Percentiles rank a stretch among this genome's conserved stretches.
phyloP scores from a whole-genome alignment of 2,329 filamentous ascomycete species.

The Tolypocladium cylindrosporum region DNA sequence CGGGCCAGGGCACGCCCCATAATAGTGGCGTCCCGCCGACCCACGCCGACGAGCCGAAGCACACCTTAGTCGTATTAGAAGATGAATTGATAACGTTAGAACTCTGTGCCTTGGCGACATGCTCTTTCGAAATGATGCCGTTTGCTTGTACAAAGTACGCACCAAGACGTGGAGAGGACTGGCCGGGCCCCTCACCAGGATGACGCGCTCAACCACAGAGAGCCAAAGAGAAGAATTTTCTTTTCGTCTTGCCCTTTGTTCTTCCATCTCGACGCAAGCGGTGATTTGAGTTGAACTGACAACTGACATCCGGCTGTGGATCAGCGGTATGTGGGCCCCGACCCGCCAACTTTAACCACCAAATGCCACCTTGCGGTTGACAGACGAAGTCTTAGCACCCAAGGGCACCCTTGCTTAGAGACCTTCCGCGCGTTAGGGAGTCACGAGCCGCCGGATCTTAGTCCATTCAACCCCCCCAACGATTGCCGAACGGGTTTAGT shows the following conservation, averaged over 20 bases:
- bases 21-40: neutral
- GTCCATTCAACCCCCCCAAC: too few species aligned
- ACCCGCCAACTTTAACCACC: neutral
- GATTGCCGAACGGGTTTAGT: too few species aligned
- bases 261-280: neutral
- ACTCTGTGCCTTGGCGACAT: neutral
- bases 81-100: neutral
- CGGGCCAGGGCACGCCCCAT: neutral
- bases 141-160: neutral
- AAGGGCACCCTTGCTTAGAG: too few species aligned
- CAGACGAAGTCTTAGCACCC: too few species aligned
- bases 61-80: neutral
- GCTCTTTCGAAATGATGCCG: neutral
- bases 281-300: neutral
- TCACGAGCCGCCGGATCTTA: too few species aligned
- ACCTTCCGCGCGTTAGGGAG: too few species aligned
- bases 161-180: conserved; percentile 51
- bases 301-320: neutral
- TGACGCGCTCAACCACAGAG: conserved; percentile 82
- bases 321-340: neutral
- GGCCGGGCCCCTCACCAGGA: conserved; percentile 84
- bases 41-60: neutral
- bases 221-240: conserved; percentile 60
- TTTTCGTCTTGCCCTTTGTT: neutral
- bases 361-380: too few species aligned